Base-by-base conservation (phyloP, 768 basidiomycete genomes). In the Suillus lakei region DNA sequence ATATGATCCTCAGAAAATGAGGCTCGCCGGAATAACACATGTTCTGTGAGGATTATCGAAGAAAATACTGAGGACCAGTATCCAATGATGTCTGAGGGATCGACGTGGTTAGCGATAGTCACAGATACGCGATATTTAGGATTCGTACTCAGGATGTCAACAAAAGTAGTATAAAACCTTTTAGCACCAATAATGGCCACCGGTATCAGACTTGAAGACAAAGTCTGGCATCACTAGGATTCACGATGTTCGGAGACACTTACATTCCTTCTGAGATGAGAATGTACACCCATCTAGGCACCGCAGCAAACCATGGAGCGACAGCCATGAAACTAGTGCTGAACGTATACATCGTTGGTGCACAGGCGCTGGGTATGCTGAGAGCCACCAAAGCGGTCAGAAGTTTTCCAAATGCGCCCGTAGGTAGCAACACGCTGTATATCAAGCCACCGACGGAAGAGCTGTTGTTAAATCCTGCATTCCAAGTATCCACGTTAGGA, bases 321-420 rank as follows among this genome's bases (percentile, higher is more conserved):
- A 82, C 66, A 12, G 80, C 72, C 82, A 82, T 82, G 62, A 82
- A 72, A 51, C 82, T 83, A 23, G 85, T 82, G 23, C 80, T 78
- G 69, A 82, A 84, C 15, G 83, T 82, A 71, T 89, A 89, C 78
- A 88, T 86, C 44, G 85, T 85, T 0, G 86, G 87, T 2, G 85
- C 85, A 44, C 84, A 83, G 56, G 87, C 86, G 65, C 83, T 84
- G 12, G 84, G 82, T 41, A 87, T 81, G 59, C 79, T 83, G 60
- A 89, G 75, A 28, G 87, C 85, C 53, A 87, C 76, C 28, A 89
- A 67, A 43, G 84, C 82, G 0, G 80, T 80, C 36, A 86, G 76
- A 73, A 85, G 81, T 69, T 80, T 79, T 58, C 83, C 82, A 59
- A 85, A 85, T 1, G 78, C 75, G 8, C 83, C 82, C 0, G 80